A percentile compares a stretch with the other conserved stretches of the same genome.
phyloP scores from a whole-genome alignment of 495 filamentous ascomycete species.

The Hypoxylon rickii region DNA sequence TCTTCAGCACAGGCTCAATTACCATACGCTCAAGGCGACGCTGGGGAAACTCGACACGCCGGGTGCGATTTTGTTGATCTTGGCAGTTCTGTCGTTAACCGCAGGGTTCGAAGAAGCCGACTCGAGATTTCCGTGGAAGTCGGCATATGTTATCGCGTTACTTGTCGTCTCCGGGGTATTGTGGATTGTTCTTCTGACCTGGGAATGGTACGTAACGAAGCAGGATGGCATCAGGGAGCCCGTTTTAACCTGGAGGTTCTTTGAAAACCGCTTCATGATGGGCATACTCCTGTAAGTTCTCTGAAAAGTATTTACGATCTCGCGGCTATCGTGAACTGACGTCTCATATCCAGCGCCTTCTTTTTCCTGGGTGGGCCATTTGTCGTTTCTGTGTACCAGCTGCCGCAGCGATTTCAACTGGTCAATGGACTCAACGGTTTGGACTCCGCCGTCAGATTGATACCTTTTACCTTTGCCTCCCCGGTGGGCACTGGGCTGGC shows the following conservation, averaged over 20 bases:
- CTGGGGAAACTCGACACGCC: slow-evolving; percentile 11
- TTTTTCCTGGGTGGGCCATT: slow-evolving; percentile 12
- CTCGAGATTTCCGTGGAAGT: slow-evolving; percentile 30
- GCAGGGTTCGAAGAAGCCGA: slow-evolving; percentile 39
- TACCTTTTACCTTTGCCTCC: slow-evolving; percentile 43
- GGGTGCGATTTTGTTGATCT: slow-evolving; percentile 27
- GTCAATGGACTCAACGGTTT: slow-evolving; percentile 42
- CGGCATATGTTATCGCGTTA: slow-evolving; percentile 28
- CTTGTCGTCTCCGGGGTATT: background rate
- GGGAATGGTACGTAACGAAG: slow-evolving; percentile 17
- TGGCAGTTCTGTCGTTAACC: slow-evolving; percentile 25
- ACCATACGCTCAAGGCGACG: too few relatives aligned
- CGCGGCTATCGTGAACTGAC: too few relatives aligned
- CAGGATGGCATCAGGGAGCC: slow-evolving; percentile 7
- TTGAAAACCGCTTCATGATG: slow-evolving; percentile 15
- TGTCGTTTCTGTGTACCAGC: slow-evolving; percentile 45
- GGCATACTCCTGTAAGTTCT: slow-evolving; percentile 24
- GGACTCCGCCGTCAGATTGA: slow-evolving; percentile 52
- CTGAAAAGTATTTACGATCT: too few relatives aligned
- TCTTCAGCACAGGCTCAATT: too few relatives aligned
- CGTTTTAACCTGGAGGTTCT: slow-evolving; percentile 28
- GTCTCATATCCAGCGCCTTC: background rate
- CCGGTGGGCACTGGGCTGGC: slow-evolving; percentile 43
- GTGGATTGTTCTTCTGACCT: background rate
- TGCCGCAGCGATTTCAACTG: slow-evolving; percentile 55